Base-by-base conservation (phyloP, 345 rosid genomes). In the Arabidopsis arenosa region DNA sequence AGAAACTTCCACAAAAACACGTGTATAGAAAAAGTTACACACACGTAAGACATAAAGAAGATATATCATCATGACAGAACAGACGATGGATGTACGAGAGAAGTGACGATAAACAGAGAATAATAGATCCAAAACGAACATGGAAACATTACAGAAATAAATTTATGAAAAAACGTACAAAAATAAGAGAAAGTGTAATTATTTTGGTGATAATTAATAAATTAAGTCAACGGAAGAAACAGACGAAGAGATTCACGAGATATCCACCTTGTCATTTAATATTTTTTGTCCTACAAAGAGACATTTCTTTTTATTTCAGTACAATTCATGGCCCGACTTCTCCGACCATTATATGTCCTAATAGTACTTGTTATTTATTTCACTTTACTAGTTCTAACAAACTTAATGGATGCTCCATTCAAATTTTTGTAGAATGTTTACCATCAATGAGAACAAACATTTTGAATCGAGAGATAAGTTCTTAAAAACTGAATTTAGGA, bases 241-340 rank as follows among this genome's bases (percentile, higher is more conserved):
- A 66, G 78, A 79, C 78, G 78, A 61, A 61, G 77, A 61, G 52
- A 60, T 73, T 78, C 81, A 79, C 81, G 78, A 79, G 78, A 79
- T 52, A 53, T 67, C 43, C n/a, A n/a, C 66, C 54, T 73, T 67
- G 30, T 43, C 74, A 67, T 60, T 79, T 26, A 79, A 66, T 61
- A 2, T 4, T 7, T 18, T 73, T 73, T 73, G 78, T 79, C 74
- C 54, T 59, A 17, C 9, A 73, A 68, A 72, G 74, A 78, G 78
- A 73, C 78, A 66, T 66, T 43, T 51, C 74, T 72, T 73, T 41
- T 23, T 23, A 71, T 59, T 33, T 67, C 74, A 78, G 52, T 51
- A 66, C 65, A 59, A 18, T 67, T 9, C 70, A 64, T 79, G 58
- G 81, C 59, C 81, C 70, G 63, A 65, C 70, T 61, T 52, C 66